These are phyloP conservation scores for Trematosphaeria pertusa DNA, from an alignment of 2,329 filamentous ascomycete species.

Conservation along the genomic window DNA sequence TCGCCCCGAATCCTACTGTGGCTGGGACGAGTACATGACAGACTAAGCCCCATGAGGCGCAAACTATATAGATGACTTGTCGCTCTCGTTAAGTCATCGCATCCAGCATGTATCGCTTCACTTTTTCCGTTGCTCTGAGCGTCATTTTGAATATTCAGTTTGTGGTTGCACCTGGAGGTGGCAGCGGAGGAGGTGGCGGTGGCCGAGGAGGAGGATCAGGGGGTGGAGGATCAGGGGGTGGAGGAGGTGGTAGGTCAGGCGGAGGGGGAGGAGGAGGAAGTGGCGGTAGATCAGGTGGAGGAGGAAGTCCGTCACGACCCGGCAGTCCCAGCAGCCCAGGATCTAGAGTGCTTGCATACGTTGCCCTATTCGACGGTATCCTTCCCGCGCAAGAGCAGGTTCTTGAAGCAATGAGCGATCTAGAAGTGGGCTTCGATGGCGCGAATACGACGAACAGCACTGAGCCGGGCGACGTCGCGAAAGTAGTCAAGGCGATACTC, in stretches of 20 bases:
- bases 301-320: not conserved
- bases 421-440: conserved; percentile 4
- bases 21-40: not conserved
- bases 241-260: not conserved
- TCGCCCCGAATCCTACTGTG: not conserved
- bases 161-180: not conserved
- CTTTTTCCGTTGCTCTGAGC: not conserved
- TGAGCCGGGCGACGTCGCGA: not conserved
- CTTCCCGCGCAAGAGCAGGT: conserved; percentile 5
- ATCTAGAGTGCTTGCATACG: not conserved
- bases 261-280: not conserved
- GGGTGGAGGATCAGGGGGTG: not conserved
- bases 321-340: not conserved
- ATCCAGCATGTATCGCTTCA: not conserved
- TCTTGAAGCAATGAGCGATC: not conserved
- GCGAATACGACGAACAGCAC: conserved; percentile 1
- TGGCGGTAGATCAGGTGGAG: not conserved
- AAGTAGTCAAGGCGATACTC: conserved; percentile 4
- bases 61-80: not conserved
- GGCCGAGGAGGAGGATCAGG: not conserved
- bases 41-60: not conserved
- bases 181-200: conserved; percentile 1
- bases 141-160: not conserved
- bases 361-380: not conserved
- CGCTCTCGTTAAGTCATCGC: not conserved